These are phyloP conservation scores for Gaultheria prostrata DNA, from an alignment of 148 eudicot genomes.

Conservation along the genomic window DNA sequence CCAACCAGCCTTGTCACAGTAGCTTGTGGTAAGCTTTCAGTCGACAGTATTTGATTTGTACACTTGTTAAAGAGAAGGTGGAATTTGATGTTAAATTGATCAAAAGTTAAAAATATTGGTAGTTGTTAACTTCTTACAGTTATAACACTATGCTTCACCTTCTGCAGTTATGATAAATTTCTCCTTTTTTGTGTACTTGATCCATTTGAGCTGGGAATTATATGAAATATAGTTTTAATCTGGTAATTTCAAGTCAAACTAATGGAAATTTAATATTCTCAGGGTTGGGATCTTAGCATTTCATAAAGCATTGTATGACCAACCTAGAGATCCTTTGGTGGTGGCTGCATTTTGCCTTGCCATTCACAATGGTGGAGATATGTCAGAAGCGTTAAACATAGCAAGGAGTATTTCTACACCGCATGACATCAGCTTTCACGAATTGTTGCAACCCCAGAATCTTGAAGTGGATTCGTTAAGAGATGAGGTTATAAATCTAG, in stretches of 20 bases:
- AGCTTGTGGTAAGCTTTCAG: slow-evolving; percentile 67
- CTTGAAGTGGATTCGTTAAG: slow-evolving; percentile 27
- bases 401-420: slow-evolving; percentile 44
- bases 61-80: neutral
- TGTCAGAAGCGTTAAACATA: slow-evolving; percentile 61
- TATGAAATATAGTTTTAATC: neutral
- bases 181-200: neutral
- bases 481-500: slow-evolving; percentile 53
- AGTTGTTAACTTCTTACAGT: neutral
- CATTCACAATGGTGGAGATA: slow-evolving; percentile 79
- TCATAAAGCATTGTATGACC: slow-evolving; percentile 61
- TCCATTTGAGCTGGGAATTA: neutral
- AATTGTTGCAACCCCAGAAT: slow-evolving; percentile 41
- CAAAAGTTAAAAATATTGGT: neutral
- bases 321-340: slow-evolving; percentile 67
- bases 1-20: slow-evolving; percentile 80
- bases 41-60: slow-evolving; percentile 1
- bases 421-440: slow-evolving; percentile 46
- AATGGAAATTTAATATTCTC: slow-evolving; percentile 17
- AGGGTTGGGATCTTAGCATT: slow-evolving; percentile 83
- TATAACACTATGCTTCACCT: slow-evolving; percentile 1
- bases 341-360: slow-evolving; percentile 76
- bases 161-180: neutral
- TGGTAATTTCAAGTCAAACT: neutral
- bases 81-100: neutral